These are phyloP conservation scores for Volvariella volvacea DNA, from an alignment of 1,284 basidiomycete genomes.

Conservation along the genomic window DNA sequence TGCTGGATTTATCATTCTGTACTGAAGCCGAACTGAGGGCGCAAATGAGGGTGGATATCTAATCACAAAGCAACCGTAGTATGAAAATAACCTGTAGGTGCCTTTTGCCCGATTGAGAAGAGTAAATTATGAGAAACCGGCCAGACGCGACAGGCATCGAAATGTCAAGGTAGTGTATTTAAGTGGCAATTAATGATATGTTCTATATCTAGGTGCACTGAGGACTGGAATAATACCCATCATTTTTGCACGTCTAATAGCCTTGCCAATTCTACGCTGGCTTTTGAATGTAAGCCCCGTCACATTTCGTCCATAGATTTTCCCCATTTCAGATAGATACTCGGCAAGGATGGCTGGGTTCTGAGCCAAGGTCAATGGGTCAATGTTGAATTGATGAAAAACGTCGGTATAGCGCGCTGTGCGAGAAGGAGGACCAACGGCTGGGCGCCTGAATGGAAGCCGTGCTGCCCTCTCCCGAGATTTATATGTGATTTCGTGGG, in stretches of 20 bases:
- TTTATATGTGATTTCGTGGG: conserved; percentile 38
- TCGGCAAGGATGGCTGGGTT: conserved; percentile 65
- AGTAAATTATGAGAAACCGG: too few relatives aligned
- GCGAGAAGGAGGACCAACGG: conserved; percentile 44
- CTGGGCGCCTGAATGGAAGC: conserved; percentile 18
- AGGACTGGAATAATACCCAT: conserved; percentile 84
- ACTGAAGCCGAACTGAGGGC: too few relatives aligned
- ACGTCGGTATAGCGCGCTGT: conserved; percentile 54
- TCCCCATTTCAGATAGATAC: conserved; percentile 82
- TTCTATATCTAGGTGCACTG: conserved; percentile 28
- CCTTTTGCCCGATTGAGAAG: too few relatives aligned
- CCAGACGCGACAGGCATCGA: too few relatives aligned
- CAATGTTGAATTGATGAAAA: conserved; percentile 60
- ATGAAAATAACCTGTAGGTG: too few relatives aligned
- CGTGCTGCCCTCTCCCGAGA: conserved; percentile 22
- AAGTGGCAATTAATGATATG: too few relatives aligned
- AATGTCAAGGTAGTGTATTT: too few relatives aligned
- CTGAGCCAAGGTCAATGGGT: conserved; percentile 60
- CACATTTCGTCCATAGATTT: conserved; percentile 64
- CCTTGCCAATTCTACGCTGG: conserved; percentile 81
- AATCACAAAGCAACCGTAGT: too few relatives aligned
- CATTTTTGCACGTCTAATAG: conserved; percentile 86
- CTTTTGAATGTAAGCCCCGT: conserved; percentile 79
- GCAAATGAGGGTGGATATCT: too few relatives aligned
- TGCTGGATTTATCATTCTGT: too few relatives aligned